Conservation (phyloP, 768 basidiomycete species). For the Lactarius psammicola region DNA sequence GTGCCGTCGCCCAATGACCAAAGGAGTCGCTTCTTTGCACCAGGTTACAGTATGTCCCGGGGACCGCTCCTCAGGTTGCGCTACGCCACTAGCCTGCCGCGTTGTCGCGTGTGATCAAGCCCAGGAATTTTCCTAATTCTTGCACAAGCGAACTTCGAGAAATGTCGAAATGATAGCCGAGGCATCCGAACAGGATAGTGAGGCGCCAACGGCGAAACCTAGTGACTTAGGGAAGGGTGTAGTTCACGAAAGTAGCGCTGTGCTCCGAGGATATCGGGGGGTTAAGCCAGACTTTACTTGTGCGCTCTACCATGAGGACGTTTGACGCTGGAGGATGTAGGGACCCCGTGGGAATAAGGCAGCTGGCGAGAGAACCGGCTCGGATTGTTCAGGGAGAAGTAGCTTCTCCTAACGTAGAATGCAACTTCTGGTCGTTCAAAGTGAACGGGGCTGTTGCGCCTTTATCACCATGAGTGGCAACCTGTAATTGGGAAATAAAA, state of each 20-base stretch:
- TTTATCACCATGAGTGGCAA: not conserved
- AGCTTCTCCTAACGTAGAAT: not conserved
- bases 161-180: conserved; percentile 1
- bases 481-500: not conserved
- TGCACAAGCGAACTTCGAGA: not conserved
- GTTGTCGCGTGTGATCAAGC: conserved; percentile 2
- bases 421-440: not conserved
- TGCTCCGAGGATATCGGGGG: conserved; percentile 3
- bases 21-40: not conserved
- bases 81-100: not conserved
- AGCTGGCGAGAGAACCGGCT: not conserved
- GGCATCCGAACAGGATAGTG: conserved; percentile 10
- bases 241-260: not conserved
- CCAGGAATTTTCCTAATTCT: not conserved
- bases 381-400: not conserved
- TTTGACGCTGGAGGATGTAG: not conserved
- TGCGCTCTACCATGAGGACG: not conserved
- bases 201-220: conserved; percentile 7
- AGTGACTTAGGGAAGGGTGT: not conserved
- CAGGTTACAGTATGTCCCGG: conserved; percentile 6
- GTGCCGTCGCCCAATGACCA: not conserved
- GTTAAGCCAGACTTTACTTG: conserved; percentile 12
- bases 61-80: not conserved
- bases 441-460: too few species aligned
- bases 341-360: not conserved